These are phyloP conservation scores for Clarireedia sp. DNA, from an alignment of 2,329 filamentous ascomycete species.

Conservation along the genomic window DNA sequence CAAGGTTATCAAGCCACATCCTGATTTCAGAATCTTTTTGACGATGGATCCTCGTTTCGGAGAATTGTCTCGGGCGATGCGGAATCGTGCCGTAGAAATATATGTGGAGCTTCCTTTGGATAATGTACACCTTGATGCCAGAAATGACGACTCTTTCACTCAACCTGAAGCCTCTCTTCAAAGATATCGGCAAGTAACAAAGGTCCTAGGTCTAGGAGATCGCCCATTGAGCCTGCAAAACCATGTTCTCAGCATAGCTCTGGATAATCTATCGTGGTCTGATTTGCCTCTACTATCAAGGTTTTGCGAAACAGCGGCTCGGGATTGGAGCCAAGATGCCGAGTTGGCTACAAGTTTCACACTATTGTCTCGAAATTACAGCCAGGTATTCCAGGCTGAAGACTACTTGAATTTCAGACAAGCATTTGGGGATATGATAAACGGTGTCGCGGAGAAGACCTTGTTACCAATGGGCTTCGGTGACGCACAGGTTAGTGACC, in stretches of 20 bases:
- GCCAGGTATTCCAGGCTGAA: slow-evolving; percentile 20
- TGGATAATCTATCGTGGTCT: slow-evolving; percentile 28
- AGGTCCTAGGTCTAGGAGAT: slow-evolving; percentile 11
- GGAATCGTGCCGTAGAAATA: slow-evolving; percentile 88
- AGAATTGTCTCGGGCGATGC: slow-evolving; percentile 91
- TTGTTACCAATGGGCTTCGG: slow-evolving; percentile 26
- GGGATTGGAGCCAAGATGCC: neutral
- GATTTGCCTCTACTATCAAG: slow-evolving; percentile 26
- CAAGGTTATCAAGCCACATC: slow-evolving; percentile 71
- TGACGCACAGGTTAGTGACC: slow-evolving; percentile 38
- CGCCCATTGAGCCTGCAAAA: slow-evolving; percentile 2
- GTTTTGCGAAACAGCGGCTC: slow-evolving; percentile 17
- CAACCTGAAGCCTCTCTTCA: slow-evolving; percentile 23
- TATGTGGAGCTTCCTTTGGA: slow-evolving; percentile 48
- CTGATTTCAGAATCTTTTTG: slow-evolving; percentile 84
- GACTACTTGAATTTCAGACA: slow-evolving; percentile 20
- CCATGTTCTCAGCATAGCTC: slow-evolving; percentile 19
- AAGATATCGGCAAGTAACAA: slow-evolving; percentile 23
- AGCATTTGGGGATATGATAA: slow-evolving; percentile 20
- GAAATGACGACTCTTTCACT: neutral
- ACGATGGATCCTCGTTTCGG: slow-evolving; percentile 89
- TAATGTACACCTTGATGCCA: neutral
- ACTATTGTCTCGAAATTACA: slow-evolving; percentile 10
- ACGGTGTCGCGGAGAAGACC: slow-evolving; percentile 19
- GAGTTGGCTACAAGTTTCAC: neutral